phyloP scores from a whole-genome alignment of 345 rosid genomes.

The Citrus glauca region DNA sequence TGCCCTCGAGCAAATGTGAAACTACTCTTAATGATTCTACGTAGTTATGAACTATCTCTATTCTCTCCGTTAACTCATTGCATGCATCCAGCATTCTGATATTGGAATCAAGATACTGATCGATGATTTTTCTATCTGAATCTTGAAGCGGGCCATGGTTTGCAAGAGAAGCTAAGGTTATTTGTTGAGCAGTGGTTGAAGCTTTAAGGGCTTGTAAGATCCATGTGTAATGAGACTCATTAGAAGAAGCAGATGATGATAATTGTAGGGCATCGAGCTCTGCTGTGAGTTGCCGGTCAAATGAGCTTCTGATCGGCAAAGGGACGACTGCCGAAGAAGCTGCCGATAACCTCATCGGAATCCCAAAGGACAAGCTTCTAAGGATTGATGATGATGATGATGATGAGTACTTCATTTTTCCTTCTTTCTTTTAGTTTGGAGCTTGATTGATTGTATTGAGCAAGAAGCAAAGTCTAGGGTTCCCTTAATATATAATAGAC shows the following conservation, averaged over 20 bases:
- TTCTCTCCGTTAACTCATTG: not conserved
- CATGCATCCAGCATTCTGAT: conserved; percentile 8
- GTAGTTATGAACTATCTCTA: not conserved
- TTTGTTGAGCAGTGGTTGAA: not conserved
- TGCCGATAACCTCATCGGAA: not conserved
- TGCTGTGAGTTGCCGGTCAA: not conserved
- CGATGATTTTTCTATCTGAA: not conserved
- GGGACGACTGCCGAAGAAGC: conserved; percentile 4
- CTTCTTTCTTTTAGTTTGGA: not conserved
- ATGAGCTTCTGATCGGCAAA: not conserved
- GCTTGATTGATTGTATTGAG: not conserved
- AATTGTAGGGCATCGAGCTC: not conserved
- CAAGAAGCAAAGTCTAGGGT: not conserved
- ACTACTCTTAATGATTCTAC: conserved; percentile 4
- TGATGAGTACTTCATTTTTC: conserved; percentile 1
- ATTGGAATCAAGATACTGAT: conserved; percentile 3
- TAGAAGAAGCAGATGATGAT: not conserved
- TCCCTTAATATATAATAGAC: not conserved
- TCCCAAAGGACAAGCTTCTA: not conserved
- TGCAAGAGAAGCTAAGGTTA: not conserved
- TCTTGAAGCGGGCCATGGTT: not conserved
- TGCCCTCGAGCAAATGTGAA: conserved; percentile 1
- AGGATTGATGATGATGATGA: not conserved
- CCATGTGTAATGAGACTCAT: not conserved
- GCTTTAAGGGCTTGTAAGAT: conserved; percentile 8